Base-by-base conservation (phyloP, 139 green algal genomes). In the Gonium pectorale region DNA sequence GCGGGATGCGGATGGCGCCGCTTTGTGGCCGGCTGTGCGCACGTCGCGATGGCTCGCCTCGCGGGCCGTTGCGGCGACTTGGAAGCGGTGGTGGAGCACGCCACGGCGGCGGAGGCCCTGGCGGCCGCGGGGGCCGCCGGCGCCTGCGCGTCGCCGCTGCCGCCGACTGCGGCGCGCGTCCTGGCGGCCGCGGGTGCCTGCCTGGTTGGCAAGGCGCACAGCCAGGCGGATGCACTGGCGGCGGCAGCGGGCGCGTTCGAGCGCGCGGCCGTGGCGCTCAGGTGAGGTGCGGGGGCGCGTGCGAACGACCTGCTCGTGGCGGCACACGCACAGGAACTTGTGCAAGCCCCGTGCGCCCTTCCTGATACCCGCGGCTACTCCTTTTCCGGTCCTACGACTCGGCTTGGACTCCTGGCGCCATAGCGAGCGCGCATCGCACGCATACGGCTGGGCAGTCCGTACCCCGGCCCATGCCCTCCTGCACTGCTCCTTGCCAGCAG, bases 171-270 rank as follows among this genome's bases (percentile, higher is more conserved):
- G 3, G 41, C 38, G 26, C 13, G 17, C 22, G n/a, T 60, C 59
- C 31, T 87, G 52, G 51, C 49, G 35, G 83, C 83, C 4, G 67
- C 70, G 31, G 83, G 66, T 21, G 56, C 62, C 17, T 40, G 69
- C 17, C 69, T 89, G 67, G 3, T 4, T 17, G 85, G 68, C 67
- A 89, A 82, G 69, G 78, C 77, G 13, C 22, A 60, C 56, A 68
- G 54, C 1, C 46, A 67, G 54, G 24, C 24, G n/a, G 74, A 29
- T 2, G 6, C 29, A 5, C 63, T 63, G 27, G 46, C n/a, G 1
- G 83, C n/a, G 63, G 71, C 83, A 3, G 62, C 54, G 0, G 38
- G 5, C 26, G 62, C 83, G 27, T 87, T 87, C 54, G 19, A 40
- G 68, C 66, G 31, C 2, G 81, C 51, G 2, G 60, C 46, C 5